These are phyloP conservation scores for Neurospora discreta DNA, from an alignment of 495 filamentous ascomycete species.

Conservation along the genomic window DNA sequence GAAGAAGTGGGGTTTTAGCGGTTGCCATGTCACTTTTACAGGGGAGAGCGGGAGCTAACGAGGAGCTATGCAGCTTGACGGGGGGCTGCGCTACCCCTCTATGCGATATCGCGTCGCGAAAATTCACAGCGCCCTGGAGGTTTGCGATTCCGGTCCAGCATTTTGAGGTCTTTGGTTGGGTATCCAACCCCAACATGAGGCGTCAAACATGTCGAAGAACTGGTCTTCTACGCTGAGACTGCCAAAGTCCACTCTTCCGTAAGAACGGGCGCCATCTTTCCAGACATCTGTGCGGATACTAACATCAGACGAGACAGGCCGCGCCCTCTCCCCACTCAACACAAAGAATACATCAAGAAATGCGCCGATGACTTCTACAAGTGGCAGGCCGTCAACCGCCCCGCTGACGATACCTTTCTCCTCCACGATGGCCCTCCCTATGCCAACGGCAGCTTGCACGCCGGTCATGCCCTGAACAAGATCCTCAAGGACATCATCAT, in stretches of 20 bases:
- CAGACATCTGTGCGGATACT: background rate
- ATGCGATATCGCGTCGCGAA: conserved; percentile 3
- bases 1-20: background rate
- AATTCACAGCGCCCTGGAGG: background rate
- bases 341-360: conserved; percentile 54
- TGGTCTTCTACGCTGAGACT: conserved; percentile 39
- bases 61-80: conserved; percentile 1
- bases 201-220: conserved; percentile 33
- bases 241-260: conserved; percentile 39
- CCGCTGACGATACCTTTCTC: conserved; percentile 53
- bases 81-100: background rate
- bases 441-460: conserved; percentile 86
- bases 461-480: conserved; percentile 98
- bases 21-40: conserved; percentile 2
- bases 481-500: conserved; percentile 90
- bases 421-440: conserved; percentile 97
- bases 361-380: conserved; percentile 82
- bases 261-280: conserved; percentile 5
- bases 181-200: conserved; percentile 6
- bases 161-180: background rate
- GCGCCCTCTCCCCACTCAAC: conserved; percentile 34
- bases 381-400: conserved; percentile 60
- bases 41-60: background rate
- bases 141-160: background rate
- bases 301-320: conserved; percentile 18